These are phyloP conservation scores for Ceratocystis ficicola DNA, from an alignment of 2,329 filamentous ascomycete species.

Conservation along the genomic window DNA sequence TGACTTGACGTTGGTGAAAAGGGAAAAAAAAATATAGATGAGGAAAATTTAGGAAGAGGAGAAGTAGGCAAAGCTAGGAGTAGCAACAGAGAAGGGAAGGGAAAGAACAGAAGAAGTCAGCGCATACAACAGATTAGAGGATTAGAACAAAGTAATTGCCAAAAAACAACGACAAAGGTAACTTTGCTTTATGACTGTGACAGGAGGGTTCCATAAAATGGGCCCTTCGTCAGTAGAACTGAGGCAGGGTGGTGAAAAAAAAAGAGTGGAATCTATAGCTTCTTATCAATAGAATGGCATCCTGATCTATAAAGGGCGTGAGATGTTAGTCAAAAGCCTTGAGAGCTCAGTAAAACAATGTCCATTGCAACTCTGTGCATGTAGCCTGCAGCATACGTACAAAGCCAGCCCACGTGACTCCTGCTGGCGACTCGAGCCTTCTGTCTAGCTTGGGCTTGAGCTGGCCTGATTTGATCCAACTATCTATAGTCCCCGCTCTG, in stretches of 20 bases:
- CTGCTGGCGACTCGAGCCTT: not conserved
- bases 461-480: not conserved
- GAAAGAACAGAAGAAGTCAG: not conserved
- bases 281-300: not conserved
- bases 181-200: not conserved
- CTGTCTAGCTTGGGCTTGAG: too few relatives aligned
- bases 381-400: too few relatives aligned
- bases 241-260: not conserved
- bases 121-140: not conserved
- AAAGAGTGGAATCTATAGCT: not conserved
- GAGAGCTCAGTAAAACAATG: not conserved
- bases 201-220: constrained; percentile 2
- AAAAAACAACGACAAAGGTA: not conserved
- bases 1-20: not conserved
- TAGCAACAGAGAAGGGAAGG: not conserved
- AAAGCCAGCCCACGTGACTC: not conserved
- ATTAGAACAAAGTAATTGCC: constrained; percentile 2
- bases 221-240: not conserved
- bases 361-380: too few relatives aligned
- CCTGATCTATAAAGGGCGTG: too few relatives aligned
- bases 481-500: not conserved
- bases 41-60: not conserved
- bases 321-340: too few relatives aligned
- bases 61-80: not conserved
- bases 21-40: not conserved